Evolutionary conservation across 495 filamentous ascomycete genomes (phyloP), one percentile per base, ranked within the genome.

Genomic region (Talaromyces nanjingensis): DNA sequence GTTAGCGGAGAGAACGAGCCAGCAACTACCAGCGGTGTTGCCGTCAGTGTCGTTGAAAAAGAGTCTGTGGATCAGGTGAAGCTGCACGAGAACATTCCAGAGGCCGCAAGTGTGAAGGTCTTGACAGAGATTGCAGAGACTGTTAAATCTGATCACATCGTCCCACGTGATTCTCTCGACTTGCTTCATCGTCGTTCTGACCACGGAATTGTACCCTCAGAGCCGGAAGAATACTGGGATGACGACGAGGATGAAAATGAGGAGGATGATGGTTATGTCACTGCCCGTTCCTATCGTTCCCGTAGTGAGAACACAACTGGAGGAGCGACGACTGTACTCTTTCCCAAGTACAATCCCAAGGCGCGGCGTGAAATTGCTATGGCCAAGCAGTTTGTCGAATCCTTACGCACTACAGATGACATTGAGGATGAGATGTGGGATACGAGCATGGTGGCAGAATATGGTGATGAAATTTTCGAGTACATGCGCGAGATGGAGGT

Each of bases 381-480:
- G 9, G 92, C 92, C 11, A 88, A 84, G 74, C 69, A 77, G 8
- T 75, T 87, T 52, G 91, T 97, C 0, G 84, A 91, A 63, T 74
- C 74, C 59, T 73, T 83, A 63, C 77, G 82, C 68, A 79, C 82
- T 0, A 65, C 69, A 18, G 85, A 89, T 63, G 89, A 91, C 60
- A 79, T 91, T 56, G 88, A 96, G 60, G 94, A 98, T 65, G 94
- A 97, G 70, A 79, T 82, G 24, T 96, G 87, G 80, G 94, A 99
- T 71, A 90, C 92, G n/a, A 96, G 89, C 70, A 97, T 99, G 96
- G 94, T 99, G 34, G 89, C 92, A 16, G 93, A 98, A 71, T 99
- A 99, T 70, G 87, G 87, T 56, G 89, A 94, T 4, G 94, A 99
- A 71, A 99, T 99, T 65, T 98, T 97, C 68, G 78, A 83, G 7